Evolutionary conservation across 2,329 filamentous ascomycete species (phyloP), one percentile per base, ranked within the genome.

Genomic region (Juglanconis oblonga): DNA sequence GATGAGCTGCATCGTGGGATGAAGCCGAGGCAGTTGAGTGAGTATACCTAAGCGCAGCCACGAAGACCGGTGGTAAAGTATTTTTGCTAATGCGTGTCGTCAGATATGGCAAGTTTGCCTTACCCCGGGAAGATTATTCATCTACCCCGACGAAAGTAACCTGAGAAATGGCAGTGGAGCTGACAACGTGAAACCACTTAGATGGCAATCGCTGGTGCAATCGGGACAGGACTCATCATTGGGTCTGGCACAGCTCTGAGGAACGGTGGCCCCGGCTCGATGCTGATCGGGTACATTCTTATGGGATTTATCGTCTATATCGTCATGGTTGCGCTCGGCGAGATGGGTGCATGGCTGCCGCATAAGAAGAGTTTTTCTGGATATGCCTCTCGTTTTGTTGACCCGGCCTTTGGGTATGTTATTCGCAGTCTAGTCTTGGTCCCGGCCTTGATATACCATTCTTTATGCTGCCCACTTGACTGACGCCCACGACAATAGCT

Each of bases 271-370:
- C 76, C 76, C 3, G 75, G 67, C 0, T 69, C 71, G 9, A 65
- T 77, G 2, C 62, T 79, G 0, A 72, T 79, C 52, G 72, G 72
- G 5, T 79, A 78, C 55, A 52, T 72, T 13, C 44, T 81, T 67
- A 65, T 81, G 66, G 60, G 67, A 44, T 62, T 68, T 60, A 84
- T 88, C 58, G 67, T 72, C 61, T 89, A 85, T 71, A 72, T 87
- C 31, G 85, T 89, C 62, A 87, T 88, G 85, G 82, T 82, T 56
- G 84, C 83, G 48, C 79, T 89, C n/a, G 86, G 85, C 53, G 87
- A 89, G 68, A 89, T 89, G 85, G 86, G 85, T 31, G 80, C 86
- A 45, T 88, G 83, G 82, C 72, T 89, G 36, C 87, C 87, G 14
- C 73, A 85, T 60, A 78, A 82, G 57, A 83, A 83, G 68, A 84